These are phyloP conservation scores for Aspergillus sojae DNA, from an alignment of 2,329 filamentous ascomycete species.

Conservation along the genomic window DNA sequence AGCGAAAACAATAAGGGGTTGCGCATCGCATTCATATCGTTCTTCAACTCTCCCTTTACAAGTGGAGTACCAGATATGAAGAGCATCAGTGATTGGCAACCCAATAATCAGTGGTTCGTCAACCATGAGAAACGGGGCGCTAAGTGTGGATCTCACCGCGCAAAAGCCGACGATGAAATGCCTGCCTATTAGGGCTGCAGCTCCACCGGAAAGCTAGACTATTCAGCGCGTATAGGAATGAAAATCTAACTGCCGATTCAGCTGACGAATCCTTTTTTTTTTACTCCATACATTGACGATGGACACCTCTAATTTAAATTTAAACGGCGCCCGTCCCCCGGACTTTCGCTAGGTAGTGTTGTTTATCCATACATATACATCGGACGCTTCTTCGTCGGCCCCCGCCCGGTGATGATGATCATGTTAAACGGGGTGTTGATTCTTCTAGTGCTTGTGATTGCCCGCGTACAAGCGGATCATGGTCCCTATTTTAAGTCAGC, in stretches of 20 bases:
- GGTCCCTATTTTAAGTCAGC: slow-evolving; percentile 19
- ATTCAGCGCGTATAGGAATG: not conserved
- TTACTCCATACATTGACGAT: not conserved
- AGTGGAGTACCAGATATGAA: not conserved
- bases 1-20: not conserved
- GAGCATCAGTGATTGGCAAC: not conserved
- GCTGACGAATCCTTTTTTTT: not conserved
- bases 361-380: not conserved
- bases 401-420: slow-evolving; percentile 2
- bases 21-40: not conserved
- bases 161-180: not conserved
- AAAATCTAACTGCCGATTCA: not conserved
- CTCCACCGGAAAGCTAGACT: not conserved
- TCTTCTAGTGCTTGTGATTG: not conserved
- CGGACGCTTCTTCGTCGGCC: not conserved
- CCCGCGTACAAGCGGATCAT: slow-evolving; percentile 11
- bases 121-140: not conserved
- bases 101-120: not conserved
- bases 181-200: not conserved
- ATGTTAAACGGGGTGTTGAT: not conserved
- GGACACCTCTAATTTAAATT: not conserved
- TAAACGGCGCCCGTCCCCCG: not conserved
- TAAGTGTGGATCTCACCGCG: not conserved
- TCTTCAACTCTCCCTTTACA: not conserved
- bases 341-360: not conserved